A percentile compares a stretch with the other conserved stretches of the same genome.
Conservation (phyloP, 257 asterid species). For the Cruciata laevipes region DNA sequence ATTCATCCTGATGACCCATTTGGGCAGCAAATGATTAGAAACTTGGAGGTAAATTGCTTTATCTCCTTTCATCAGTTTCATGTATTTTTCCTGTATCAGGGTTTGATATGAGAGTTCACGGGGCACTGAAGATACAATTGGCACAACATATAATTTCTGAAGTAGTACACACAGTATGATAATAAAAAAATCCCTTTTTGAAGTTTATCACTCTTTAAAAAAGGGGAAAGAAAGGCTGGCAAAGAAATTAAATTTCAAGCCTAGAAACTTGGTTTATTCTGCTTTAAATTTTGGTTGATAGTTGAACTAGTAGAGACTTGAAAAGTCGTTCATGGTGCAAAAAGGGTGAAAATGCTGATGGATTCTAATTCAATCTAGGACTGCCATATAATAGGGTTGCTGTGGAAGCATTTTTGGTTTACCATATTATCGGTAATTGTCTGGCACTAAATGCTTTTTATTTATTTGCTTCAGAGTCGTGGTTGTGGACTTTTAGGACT, state of each 20-base stretch:
- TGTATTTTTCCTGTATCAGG: background rate
- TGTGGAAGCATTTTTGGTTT: background rate
- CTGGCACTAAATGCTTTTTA: constrained; percentile 7
- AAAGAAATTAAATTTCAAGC: background rate
- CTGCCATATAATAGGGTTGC: background rate
- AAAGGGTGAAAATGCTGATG: background rate
- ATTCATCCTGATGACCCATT: constrained; percentile 97
- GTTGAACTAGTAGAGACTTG: background rate
- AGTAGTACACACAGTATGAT: background rate
- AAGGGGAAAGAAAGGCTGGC: background rate
- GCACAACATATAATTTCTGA: background rate
- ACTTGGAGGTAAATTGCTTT: constrained; percentile 66
- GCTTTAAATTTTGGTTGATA: background rate
- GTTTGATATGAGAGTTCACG: background rate
- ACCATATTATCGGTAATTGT: background rate
- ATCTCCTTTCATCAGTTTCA: constrained; percentile 7
- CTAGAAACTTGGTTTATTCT: background rate
- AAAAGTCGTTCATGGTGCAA: background rate
- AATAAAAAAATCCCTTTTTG: background rate
- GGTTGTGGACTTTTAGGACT: constrained; percentile 82
- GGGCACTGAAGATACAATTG: background rate
- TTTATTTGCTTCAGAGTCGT: constrained; percentile 54
- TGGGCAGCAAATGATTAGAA: constrained; percentile 95
- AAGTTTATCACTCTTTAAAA: too few species aligned
- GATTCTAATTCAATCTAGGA: background rate